phyloP scores from a whole-genome alignment of 1,139 yeast species.

The Magnusiomyces tetraspermus region DNA sequence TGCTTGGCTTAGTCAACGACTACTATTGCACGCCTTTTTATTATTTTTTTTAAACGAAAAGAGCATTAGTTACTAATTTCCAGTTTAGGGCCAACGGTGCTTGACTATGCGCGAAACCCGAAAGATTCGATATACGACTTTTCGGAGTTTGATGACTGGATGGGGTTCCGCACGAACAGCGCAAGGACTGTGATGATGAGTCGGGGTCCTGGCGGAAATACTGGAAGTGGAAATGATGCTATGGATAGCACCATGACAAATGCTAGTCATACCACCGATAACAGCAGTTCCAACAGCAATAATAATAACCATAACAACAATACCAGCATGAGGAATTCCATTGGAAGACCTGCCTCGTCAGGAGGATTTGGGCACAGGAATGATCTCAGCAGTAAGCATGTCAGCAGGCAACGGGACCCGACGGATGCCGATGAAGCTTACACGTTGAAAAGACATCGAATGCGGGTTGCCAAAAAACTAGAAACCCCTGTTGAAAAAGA shows the following conservation, averaged over 20 bases:
- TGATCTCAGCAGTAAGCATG: neutral
- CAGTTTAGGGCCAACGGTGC: neutral
- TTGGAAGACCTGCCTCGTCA: too few species aligned
- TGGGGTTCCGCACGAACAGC: neutral
- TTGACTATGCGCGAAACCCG: neutral
- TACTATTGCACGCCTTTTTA: too few species aligned
- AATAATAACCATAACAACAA: neutral
- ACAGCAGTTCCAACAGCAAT: too few species aligned
- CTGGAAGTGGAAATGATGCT: too few species aligned
- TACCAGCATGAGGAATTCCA: too few species aligned
- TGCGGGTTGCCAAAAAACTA: neutral
- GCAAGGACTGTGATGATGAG: too few species aligned
- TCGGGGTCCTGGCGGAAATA: too few species aligned
- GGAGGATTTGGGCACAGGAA: too few species aligned
- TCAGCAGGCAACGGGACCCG: neutral
- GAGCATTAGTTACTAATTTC: neutral
- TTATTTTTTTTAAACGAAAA: too few species aligned
- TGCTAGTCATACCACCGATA: too few species aligned
- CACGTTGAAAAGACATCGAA: neutral
- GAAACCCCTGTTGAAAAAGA: neutral
- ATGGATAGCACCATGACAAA: too few species aligned
- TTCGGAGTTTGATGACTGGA: neutral
- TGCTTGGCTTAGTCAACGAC: too few species aligned
- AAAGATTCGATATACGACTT: neutral
- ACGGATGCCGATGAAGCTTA: neutral